These are phyloP conservation scores for Ganoderma sinense DNA, from an alignment of 1,284 basidiomycete genomes.

Conservation along the genomic window DNA sequence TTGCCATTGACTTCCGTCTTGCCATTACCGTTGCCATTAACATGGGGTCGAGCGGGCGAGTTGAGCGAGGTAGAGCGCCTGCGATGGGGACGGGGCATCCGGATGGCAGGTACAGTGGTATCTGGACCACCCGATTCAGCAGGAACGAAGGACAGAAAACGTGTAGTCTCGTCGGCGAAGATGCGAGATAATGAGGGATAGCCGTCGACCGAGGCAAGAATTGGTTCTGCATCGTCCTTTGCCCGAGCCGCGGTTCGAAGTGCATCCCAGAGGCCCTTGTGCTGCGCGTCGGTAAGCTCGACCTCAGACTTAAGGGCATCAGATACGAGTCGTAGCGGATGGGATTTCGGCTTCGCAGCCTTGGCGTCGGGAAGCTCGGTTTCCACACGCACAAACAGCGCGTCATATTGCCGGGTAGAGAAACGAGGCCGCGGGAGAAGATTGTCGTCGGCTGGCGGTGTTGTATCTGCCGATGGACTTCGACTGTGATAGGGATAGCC, in stretches of 20 bases:
- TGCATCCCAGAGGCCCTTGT: constrained; percentile 58
- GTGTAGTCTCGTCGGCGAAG: constrained; percentile 74
- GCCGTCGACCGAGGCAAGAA: constrained; percentile 24
- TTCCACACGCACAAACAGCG: constrained; percentile 70
- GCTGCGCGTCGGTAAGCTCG: constrained; percentile 45
- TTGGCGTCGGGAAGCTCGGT: constrained; percentile 50
- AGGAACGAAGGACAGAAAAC: constrained; percentile 58
- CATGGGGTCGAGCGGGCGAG: constrained; percentile 23
- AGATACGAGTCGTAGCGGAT: constrained; percentile 64
- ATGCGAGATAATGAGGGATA: constrained; percentile 44
- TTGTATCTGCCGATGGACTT: constrained; percentile 35
- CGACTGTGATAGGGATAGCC: constrained; percentile 66
- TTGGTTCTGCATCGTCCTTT: constrained; percentile 30
- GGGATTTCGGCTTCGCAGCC: constrained; percentile 50
- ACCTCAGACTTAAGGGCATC: constrained; percentile 63
- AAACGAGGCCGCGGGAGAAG: constrained; percentile 66
- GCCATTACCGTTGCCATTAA: constrained; percentile 26
- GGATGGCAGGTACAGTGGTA: constrained; percentile 26
- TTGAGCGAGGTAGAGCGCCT: constrained; percentile 38
- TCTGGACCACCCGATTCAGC: constrained; percentile 22
- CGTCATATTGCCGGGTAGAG: constrained; percentile 66
- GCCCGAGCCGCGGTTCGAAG: constrained; percentile 52
- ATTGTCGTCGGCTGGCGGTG: constrained; percentile 44
- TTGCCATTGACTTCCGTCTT: constrained; percentile 30
- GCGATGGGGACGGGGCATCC: constrained; percentile 26